Percentiles rank a stretch among this genome's conserved stretches.
Conservation (phyloP, 805 yeast species). For the Blastobotrys terrestris region DNA sequence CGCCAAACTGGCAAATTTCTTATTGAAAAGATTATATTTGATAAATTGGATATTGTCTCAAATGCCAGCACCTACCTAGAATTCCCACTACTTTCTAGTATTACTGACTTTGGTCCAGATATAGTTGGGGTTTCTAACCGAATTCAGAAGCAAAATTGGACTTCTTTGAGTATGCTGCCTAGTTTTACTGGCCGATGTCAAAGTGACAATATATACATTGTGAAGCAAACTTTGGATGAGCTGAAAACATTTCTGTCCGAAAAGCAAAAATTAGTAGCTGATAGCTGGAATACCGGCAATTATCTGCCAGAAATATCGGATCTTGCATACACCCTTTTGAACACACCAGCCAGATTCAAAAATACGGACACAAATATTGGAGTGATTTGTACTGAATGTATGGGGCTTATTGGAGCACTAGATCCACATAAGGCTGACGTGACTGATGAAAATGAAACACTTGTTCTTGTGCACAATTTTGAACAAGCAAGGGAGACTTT, state of each 20-base stretch:
- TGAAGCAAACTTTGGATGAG: slow-evolving; percentile 65
- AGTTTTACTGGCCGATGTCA: slow-evolving; percentile 41
- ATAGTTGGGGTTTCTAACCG: background rate
- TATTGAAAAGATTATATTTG: slow-evolving; percentile 32
- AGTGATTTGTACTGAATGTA: slow-evolving; percentile 55
- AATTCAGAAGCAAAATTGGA: background rate
- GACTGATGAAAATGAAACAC: slow-evolving; percentile 36
- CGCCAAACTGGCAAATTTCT: slow-evolving; percentile 48
- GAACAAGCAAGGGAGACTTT: slow-evolving; percentile 55
- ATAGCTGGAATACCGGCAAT: slow-evolving; percentile 7
- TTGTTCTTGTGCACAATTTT: slow-evolving; percentile 56
- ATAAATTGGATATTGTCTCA: slow-evolving; percentile 15
- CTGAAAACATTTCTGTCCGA: slow-evolving; percentile 42
- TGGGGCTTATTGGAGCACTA: slow-evolving; percentile 71
- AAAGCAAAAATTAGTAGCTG: slow-evolving; percentile 18
- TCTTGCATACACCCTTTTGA: slow-evolving; percentile 25
- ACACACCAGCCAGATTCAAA: slow-evolving; percentile 23
- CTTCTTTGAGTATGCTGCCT: slow-evolving; percentile 24
- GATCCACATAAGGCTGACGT: slow-evolving; percentile 55
- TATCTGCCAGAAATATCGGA: slow-evolving; percentile 10
- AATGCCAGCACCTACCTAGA: slow-evolving; percentile 20
- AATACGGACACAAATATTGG: slow-evolving; percentile 37
- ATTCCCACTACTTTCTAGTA: slow-evolving; percentile 10
- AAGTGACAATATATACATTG: slow-evolving; percentile 64
- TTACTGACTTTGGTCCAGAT: background rate